Percentiles rank a stretch among this genome's conserved stretches.
Evolutionary conservation across 257 asterid species (phyloP).

Genomic region (Sherardia arvensis): DNA sequence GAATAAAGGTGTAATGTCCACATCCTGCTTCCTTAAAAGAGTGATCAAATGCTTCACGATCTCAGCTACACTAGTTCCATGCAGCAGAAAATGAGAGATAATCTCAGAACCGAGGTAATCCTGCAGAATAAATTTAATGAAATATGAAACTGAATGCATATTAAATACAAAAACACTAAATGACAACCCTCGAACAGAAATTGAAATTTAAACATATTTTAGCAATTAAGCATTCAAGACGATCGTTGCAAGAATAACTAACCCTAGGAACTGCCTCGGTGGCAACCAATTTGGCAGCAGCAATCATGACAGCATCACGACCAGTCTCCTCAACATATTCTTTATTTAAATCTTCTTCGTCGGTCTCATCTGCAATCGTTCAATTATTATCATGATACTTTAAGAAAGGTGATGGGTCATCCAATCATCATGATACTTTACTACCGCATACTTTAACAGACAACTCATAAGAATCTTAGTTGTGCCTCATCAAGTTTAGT

Average conservation of each 20-base stretch:
- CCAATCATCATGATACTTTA: conserved; percentile 6
- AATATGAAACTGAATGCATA: not conserved
- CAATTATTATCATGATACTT: conserved; percentile 3
- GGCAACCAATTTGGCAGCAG: conserved; percentile 70
- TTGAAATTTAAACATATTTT: not conserved
- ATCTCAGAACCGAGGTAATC: conserved; percentile 76
- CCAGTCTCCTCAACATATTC: conserved; percentile 92
- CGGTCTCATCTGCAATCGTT: conserved; percentile 54
- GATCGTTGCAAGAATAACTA: conserved; percentile 13
- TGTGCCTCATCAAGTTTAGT: not conserved
- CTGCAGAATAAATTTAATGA: conserved; percentile 29
- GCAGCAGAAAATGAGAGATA: conserved; percentile 60
- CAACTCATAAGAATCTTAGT: not conserved
- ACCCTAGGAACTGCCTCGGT: conserved; percentile 75
- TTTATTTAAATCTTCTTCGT: conserved; percentile 64
- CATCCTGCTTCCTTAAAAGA: conserved; percentile 56
- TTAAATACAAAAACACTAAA: not conserved
- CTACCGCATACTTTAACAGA: too few species aligned
- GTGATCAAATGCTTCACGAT: conserved; percentile 77
- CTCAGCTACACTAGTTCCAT: conserved; percentile 57
- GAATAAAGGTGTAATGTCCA: conserved; percentile 47
- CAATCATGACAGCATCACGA: conserved; percentile 66
- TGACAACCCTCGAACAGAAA: not conserved
- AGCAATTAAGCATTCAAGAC: not conserved
- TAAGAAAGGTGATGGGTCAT: too few species aligned